Conservation (phyloP, 805 yeast genomes). For the Torulaspora indica region DNA sequence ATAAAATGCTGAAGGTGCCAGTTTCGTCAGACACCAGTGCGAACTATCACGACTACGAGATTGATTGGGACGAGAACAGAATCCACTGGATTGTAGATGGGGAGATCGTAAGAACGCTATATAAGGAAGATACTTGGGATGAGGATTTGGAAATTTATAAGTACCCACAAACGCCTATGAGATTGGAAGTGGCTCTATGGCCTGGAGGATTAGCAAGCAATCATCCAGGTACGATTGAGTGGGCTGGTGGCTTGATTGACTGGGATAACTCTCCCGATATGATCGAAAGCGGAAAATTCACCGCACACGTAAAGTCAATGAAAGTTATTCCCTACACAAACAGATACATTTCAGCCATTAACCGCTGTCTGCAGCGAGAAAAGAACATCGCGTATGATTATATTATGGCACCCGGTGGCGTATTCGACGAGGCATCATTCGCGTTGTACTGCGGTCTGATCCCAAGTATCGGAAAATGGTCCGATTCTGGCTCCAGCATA, state of each 20-base stretch:
- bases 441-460: slow-evolving; percentile 20
- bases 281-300: slow-evolving; percentile 66
- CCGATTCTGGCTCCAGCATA: slow-evolving; percentile 10
- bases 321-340: slow-evolving; percentile 57
- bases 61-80: slow-evolving; percentile 77
- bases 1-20: slow-evolving; percentile 40
- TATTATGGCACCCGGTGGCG: slow-evolving; percentile 4
- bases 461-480: slow-evolving; percentile 14
- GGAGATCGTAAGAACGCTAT: slow-evolving; percentile 53
- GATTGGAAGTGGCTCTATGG: slow-evolving; percentile 73
- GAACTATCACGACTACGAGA: slow-evolving; percentile 66
- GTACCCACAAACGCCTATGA: slow-evolving; percentile 72
- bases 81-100: slow-evolving; percentile 75
- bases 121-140: slow-evolving; percentile 59
- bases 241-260: slow-evolving; percentile 86
- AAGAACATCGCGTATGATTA: slow-evolving; percentile 12
- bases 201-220: slow-evolving; percentile 60
- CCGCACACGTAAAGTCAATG: slow-evolving; percentile 54
- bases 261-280: slow-evolving; percentile 75
- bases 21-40: slow-evolving; percentile 49
- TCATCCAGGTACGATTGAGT: slow-evolving; percentile 62
- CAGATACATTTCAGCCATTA: slow-evolving; percentile 14
- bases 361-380: slow-evolving; percentile 10
- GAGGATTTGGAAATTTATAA: slow-evolving; percentile 47
- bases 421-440: slow-evolving; percentile 16